Evolutionary conservation across 2,329 filamentous ascomycete genomes (phyloP).

Genomic region (Remersonia thermophila): DNA sequence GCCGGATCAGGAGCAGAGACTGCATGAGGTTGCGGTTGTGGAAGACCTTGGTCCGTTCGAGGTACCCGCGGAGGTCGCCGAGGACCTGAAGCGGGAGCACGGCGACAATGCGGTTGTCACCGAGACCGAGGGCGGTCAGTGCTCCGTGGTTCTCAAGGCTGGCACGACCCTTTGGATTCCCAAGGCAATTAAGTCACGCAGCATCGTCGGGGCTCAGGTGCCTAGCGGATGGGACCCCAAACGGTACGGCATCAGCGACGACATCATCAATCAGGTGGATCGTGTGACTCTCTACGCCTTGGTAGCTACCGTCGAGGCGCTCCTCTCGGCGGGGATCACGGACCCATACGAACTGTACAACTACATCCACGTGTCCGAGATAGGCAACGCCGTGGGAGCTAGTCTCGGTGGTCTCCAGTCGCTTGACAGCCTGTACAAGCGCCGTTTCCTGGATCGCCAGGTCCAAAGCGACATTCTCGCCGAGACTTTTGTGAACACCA

Average conservation of each 20-base stretch:
- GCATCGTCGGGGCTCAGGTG: constrained; percentile 92
- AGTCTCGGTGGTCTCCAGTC: constrained; percentile 93
- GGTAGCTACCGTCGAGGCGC: constrained; percentile 82
- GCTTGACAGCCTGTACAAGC: constrained; percentile 94
- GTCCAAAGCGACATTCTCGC: constrained; percentile 98
- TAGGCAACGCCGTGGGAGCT: constrained; percentile 96
- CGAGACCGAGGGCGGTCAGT: constrained; percentile 88
- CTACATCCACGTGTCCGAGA: constrained; percentile 94
- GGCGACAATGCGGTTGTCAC: constrained; percentile 97
- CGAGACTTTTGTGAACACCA: constrained; percentile 99
- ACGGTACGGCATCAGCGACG: constrained; percentile 89
- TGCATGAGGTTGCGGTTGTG: constrained; percentile 95
- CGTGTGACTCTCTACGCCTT: constrained; percentile 91
- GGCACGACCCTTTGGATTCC: constrained; percentile 89
- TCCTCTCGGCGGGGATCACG: constrained; percentile 87
- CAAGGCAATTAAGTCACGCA: constrained; percentile 93
- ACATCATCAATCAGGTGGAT: constrained; percentile 96
- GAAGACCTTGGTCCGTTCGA: constrained; percentile 97
- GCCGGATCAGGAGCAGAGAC: constrained; percentile 94
- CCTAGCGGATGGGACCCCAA: constrained; percentile 96
- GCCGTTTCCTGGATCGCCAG: constrained; percentile 91
- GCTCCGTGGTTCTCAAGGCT: constrained; percentile 88
- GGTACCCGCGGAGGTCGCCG: constrained; percentile 88
- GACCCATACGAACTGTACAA: constrained; percentile 99
- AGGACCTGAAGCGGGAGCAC: constrained; percentile 95